Evolutionary conservation across 2,329 filamentous ascomycete genomes (phyloP).

Genomic region (Emergomyces pasteurianus): DNA sequence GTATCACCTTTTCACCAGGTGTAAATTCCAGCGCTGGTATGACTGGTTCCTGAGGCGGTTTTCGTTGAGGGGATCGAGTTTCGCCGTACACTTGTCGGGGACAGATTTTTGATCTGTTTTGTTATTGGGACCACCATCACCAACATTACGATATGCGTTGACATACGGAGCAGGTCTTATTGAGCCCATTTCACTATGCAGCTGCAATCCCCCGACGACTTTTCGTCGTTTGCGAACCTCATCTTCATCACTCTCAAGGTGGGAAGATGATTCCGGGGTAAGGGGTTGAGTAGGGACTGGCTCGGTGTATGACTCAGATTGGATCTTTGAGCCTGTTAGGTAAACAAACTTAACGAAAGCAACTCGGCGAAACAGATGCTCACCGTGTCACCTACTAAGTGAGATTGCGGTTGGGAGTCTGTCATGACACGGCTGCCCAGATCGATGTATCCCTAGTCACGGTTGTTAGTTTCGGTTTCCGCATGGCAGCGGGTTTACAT

Average conservation of each 20-base stretch:
- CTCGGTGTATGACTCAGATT: background rate
- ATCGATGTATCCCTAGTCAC: background rate
- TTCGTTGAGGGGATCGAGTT: slow-evolving; percentile 17
- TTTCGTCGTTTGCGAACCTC: slow-evolving; percentile 16
- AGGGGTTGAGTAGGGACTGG: background rate
- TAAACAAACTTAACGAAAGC: background rate
- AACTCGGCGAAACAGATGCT: background rate
- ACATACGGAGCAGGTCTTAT: background rate
- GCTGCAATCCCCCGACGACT: slow-evolving; percentile 21
- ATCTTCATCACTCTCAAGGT: slow-evolving; percentile 4
- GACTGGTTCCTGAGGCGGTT: slow-evolving; percentile 15
- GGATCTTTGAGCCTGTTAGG: background rate
- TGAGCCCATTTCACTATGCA: slow-evolving; percentile 7
- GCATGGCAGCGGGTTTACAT: background rate
- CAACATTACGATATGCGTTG: background rate
- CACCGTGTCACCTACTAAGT: background rate
- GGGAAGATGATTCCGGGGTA: slow-evolving; percentile 1
- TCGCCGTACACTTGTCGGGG: slow-evolving; percentile 17
- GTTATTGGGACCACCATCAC: background rate
- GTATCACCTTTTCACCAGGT: slow-evolving; percentile 37
- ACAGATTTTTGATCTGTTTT: slow-evolving; percentile 3
- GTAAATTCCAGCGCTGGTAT: slow-evolving; percentile 35
- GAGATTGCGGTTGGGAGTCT: background rate
- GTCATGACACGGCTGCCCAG: background rate
- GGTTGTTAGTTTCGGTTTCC: background rate